Evolutionary conservation across 2,329 filamentous ascomycete genomes (phyloP), one percentile per base, ranked within the genome.

Genomic region (Apiospora phragmitis): DNA sequence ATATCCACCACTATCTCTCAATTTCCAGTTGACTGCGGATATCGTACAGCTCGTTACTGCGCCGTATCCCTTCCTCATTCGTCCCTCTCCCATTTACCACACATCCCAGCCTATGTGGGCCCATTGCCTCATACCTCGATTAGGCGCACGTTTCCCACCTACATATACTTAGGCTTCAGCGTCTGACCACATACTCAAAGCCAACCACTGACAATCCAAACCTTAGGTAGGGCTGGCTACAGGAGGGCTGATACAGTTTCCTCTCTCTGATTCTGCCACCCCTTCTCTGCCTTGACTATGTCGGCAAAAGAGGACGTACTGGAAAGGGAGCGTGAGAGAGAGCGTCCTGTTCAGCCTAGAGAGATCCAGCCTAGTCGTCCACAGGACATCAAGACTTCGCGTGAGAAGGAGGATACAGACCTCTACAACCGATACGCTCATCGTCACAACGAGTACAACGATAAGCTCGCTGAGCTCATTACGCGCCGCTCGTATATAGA

Each of bases 401-500:
- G 55, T 62, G 55, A 62, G 55, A n/a, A 62, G 55, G 55, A 62
- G 32, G 55, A 62, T 8, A n/a, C 55, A n/a, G 55, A 62, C 3
- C 55, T 62, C 21, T 62, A 62, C 55, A 62, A 62, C 32, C 55
- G 55, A 5, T 62, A 62, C 55, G 55, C 55, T 14, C 32, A 62
- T 38, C 55, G 55, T 5, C 55, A 62, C 9, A 62, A 62, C 55
- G 55, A 62, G 55, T 62, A 38, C 18, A 62, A 62, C 55, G 55
- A 62, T 38, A 62, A 62, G 9, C 55, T 62, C 21, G 55, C 55
- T 62, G 29, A 62, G 12, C 32, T 62, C 8, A 62, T 62, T 69
- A 72, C 79, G 21, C 72, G 67, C 21, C 76, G 72, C 67, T 43
- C 72, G 1, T 68, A 73, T 3, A 70, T 80, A 1, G 69, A 79